Base-by-base conservation (phyloP, 1,139 yeast species). In the Protomyces inundatus region DNA sequence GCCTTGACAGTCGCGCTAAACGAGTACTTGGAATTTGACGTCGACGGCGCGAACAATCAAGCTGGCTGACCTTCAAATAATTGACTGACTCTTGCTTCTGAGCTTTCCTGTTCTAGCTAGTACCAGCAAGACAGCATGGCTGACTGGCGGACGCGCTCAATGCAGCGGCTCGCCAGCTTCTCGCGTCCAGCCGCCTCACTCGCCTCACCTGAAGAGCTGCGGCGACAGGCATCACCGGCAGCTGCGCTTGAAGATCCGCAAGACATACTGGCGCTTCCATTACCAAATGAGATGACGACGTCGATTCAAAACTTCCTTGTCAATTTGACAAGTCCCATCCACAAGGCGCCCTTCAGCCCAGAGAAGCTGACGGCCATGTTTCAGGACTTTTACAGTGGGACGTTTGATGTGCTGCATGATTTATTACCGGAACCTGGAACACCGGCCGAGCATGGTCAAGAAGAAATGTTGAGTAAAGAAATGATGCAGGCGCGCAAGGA, bases 301-400 rank as follows among this genome's bases (percentile, higher is more conserved):
- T 52, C 56, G n/a, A 39, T 42, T 6, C 55, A 40, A 52, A 48
- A 50, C 36, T 58, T 58, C 45, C 62, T 58, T 36, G 45, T 51
- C 53, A 58, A 58, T 35, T 42, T 58, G 23, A 23, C 55, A 30
- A 58, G 46, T 34, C 62, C 62, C 3, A 45, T 58, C 3, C 62
- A 58, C 45, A 58, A 58, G 36, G 55, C 62, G 45, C 62, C 62
- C 4, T 58, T 58, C 30, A 51, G 52, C 6, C 62, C 62, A 12
- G 62, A 58, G 35, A 39, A 55, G 32, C 36, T 58, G 53, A 58
- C 48, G 42, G 46, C 36, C 30, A 52, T 58, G 62, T 58, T 59
- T 37, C 64, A 60, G 35, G 54, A 60, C 50, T 60, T 60, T 16
- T 60, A 60, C 35, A 34, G 54, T n/a, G 58, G 58, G 3, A 60